These are phyloP conservation scores for Saposhnikovia divaricata DNA, from an alignment of 129 eudicot species.

Conservation along the genomic window DNA sequence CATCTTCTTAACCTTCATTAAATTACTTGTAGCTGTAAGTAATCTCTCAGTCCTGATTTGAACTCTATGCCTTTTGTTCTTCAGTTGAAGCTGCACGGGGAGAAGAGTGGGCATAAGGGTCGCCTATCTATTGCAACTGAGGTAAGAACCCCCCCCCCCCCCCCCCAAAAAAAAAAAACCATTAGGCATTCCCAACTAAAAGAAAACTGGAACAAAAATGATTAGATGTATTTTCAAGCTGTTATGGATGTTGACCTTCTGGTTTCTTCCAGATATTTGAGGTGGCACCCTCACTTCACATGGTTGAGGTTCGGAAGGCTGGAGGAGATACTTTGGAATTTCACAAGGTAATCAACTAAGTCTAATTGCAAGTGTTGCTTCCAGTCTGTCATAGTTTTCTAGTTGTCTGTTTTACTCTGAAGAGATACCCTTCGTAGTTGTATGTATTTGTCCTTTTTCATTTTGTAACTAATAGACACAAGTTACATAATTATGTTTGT, in stretches of 20 bases:
- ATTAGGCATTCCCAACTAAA: neutral
- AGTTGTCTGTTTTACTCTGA: neutral
- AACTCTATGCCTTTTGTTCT: slow-evolving; percentile 3
- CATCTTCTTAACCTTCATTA: neutral
- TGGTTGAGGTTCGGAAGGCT: slow-evolving; percentile 96
- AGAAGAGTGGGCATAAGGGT: slow-evolving; percentile 95
- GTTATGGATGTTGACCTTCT: neutral
- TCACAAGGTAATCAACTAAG: slow-evolving; percentile 52
- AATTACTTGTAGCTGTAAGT: neutral
- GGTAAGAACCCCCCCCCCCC: slow-evolving; percentile 30
- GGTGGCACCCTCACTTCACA: slow-evolving; percentile 89
- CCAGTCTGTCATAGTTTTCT: neutral
- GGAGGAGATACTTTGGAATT: slow-evolving; percentile 96
- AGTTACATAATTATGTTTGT: neutral
- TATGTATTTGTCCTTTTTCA: neutral
- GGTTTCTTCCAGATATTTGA: slow-evolving; percentile 50
- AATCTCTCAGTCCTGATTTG: neutral
- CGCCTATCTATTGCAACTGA: slow-evolving; percentile 90
- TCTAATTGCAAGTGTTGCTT: neutral
- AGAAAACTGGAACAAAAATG: neutral
- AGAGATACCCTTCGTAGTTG: neutral
- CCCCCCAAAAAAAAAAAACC: too few species aligned
- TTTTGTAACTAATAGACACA: neutral
- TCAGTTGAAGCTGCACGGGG: slow-evolving; percentile 92
- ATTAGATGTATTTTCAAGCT: neutral